phyloP scores from a whole-genome alignment of 352 stramenopile species.

The Halophytophthora batemanensis region DNA sequence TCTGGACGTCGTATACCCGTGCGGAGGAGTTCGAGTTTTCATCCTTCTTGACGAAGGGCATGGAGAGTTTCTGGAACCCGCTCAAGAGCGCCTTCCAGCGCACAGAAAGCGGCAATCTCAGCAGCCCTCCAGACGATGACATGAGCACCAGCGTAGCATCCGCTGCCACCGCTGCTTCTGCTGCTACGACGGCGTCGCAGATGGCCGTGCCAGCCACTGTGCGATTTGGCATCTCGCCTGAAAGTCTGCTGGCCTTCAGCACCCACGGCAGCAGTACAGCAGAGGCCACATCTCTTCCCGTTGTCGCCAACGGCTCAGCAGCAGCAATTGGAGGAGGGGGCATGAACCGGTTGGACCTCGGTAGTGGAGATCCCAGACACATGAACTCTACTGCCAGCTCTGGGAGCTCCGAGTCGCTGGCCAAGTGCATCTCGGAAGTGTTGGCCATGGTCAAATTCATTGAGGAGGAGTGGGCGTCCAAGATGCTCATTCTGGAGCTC shows the following conservation, averaged over 20 bases:
- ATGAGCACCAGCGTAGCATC: neutral
- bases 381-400: neutral
- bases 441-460: conserved; percentile 65
- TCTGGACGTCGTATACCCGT: conserved; percentile 65
- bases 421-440: conserved; percentile 59
- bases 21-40: conserved; percentile 62
- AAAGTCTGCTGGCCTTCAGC: too few species aligned
- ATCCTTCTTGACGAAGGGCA: conserved; percentile 57
- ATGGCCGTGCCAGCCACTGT: neutral
- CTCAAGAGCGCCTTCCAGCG: conserved; percentile 58
- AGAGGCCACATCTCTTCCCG: too few species aligned
- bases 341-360: too few species aligned
- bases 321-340: too few species aligned
- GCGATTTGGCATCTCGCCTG: neutral
- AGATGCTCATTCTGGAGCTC: conserved; percentile 73
- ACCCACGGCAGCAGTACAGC: too few species aligned
- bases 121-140: conserved; percentile 4
- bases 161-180: neutral
- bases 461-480: conserved; percentile 68
- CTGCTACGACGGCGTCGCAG: conserved; percentile 1
- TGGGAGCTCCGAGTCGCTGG: conserved; percentile 22
- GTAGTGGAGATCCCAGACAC: neutral
- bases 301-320: too few species aligned
- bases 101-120: conserved; percentile 8
- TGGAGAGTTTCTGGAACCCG: conserved; percentile 63